Evolutionary conservation across 352 stramenopile genomes (phyloP).

Genomic region (Pythium aristosporum): DNA sequence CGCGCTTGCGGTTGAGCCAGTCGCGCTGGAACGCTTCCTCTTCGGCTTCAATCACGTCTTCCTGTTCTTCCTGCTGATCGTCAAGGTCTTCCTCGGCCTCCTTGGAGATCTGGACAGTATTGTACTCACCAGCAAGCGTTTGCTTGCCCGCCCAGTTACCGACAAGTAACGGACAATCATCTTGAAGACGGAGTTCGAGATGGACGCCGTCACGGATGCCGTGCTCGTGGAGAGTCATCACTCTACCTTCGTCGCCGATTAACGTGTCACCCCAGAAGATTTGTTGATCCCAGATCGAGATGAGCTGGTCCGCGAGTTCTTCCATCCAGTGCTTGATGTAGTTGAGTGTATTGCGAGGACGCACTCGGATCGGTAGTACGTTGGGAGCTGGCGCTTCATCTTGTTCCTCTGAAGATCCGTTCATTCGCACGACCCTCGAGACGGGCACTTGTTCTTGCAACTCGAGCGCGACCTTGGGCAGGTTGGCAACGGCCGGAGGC

Average conservation of each 20-base stretch:
- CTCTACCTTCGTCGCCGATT: constrained; percentile 68
- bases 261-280: constrained; percentile 76
- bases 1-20: constrained; percentile 43
- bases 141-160: constrained; percentile 61
- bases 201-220: constrained; percentile 65
- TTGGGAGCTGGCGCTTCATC: constrained; percentile 10
- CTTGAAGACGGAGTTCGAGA: constrained; percentile 69
- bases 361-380: constrained; percentile 61
- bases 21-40: constrained; percentile 57
- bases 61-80: constrained; percentile 66
- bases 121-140: constrained; percentile 61
- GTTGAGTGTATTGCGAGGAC: constrained; percentile 67
- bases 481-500: constrained; percentile 52
- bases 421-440: constrained; percentile 12
- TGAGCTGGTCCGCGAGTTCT: constrained; percentile 71
- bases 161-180: constrained; percentile 72
- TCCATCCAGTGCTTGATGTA: constrained; percentile 86
- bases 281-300: constrained; percentile 82
- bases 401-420: constrained; percentile 20
- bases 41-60: constrained; percentile 53
- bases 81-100: constrained; percentile 77
- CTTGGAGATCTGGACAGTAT: constrained; percentile 82
- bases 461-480: constrained; percentile 69
- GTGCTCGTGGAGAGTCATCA: constrained; percentile 75
- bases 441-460: constrained; percentile 50